phyloP scores from a whole-genome alignment of 106 monocot species.

The Platanthera zijinensis region DNA sequence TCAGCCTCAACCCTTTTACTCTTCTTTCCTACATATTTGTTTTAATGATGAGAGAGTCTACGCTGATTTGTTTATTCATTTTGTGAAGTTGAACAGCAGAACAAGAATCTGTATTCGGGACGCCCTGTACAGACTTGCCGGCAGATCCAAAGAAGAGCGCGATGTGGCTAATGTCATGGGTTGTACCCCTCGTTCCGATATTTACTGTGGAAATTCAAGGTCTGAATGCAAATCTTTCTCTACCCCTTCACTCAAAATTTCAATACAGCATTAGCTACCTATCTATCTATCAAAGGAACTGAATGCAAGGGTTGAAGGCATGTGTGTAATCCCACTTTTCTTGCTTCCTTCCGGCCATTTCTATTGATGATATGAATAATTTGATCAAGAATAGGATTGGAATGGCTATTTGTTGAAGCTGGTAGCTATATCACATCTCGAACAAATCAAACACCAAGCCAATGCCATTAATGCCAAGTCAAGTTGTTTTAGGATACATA shows the following conservation, averaged over 20 bases:
- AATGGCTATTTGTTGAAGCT: neutral
- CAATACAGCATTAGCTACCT: neutral
- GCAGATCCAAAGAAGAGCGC: neutral
- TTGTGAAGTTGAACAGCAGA: neutral
- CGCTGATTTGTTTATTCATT: neutral
- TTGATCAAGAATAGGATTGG: neutral
- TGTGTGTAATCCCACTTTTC: neutral
- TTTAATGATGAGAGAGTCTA: neutral
- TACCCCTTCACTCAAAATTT: neutral
- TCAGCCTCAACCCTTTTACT: neutral
- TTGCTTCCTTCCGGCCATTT: neutral
- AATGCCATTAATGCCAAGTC: neutral
- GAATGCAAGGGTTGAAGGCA: too few relatives aligned
- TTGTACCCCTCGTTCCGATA: neutral
- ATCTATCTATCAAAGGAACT: neutral
- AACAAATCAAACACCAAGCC: neutral
- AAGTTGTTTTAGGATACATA: neutral
- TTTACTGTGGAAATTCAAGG: slow-evolving; percentile 1
- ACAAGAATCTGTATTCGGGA: slow-evolving; percentile 10
- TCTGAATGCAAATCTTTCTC: slow-evolving; percentile 1
- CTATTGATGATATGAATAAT: neutral
- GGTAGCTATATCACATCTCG: neutral
- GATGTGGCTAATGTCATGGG: neutral
- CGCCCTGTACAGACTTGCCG: slow-evolving; percentile 2
- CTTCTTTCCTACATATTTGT: neutral